Evolutionary conservation across 2,329 filamentous ascomycete genomes (phyloP).

Genomic region (Taxawa tesnikishii): DNA sequence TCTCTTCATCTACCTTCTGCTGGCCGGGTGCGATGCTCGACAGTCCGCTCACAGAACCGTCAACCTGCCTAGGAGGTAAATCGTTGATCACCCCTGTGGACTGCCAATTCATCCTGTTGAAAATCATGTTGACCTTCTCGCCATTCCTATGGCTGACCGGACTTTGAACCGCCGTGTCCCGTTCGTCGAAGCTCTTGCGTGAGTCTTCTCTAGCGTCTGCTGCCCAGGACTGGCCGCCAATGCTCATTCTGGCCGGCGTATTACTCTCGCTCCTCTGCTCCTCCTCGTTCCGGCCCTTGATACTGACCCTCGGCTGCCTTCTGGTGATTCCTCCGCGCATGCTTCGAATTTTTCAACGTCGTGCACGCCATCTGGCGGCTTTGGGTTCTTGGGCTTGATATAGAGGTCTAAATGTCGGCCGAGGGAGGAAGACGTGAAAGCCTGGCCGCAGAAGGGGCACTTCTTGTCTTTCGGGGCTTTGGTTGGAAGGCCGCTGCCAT

Average conservation of each 20-base stretch:
- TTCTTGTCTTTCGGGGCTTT: slow-evolving; percentile 66
- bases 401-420: slow-evolving; percentile 90
- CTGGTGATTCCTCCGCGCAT: slow-evolving; percentile 77
- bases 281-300: slow-evolving; percentile 9
- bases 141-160: background rate
- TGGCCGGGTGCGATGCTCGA: no score
- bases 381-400: slow-evolving; percentile 87
- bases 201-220: no score
- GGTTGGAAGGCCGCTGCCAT: slow-evolving; percentile 8
- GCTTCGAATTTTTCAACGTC: slow-evolving; percentile 80
- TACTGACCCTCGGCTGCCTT: slow-evolving; percentile 55
- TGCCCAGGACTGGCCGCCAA: slow-evolving; percentile 5
- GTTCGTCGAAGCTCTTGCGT: background rate
- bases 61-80: slow-evolving; percentile 31
- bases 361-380: slow-evolving; percentile 74
- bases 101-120: slow-evolving; percentile 47
- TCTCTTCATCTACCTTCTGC: background rate
- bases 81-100: slow-evolving; percentile 68
- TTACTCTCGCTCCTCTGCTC: slow-evolving; percentile 4
- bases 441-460: slow-evolving; percentile 78
- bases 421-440: slow-evolving; percentile 86
- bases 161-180: slow-evolving; percentile 18
- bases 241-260: slow-evolving; percentile 1
- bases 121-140: background rate
- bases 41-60: no score